A percentile compares a stretch with the other conserved stretches of the same genome.
Evolutionary conservation across 2,329 filamentous ascomycete genomes (phyloP).

Genomic region (Talaromyces sp.): DNA sequence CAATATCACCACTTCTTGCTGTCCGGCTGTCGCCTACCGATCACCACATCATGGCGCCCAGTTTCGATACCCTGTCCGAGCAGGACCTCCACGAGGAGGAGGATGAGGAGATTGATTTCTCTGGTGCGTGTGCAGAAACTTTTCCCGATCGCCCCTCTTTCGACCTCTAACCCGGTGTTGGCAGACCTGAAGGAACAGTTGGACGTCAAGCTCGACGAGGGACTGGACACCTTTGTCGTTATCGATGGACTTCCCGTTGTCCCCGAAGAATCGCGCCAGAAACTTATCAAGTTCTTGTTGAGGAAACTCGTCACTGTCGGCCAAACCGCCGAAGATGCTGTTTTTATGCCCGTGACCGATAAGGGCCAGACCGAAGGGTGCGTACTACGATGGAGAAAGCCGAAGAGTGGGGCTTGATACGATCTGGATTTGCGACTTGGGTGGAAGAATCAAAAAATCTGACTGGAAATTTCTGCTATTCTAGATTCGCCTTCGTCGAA

Average conservation of each 20-base stretch:
- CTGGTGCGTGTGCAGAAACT: constrained; percentile 52
- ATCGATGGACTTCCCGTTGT: constrained; percentile 92
- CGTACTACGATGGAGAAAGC: constrained; percentile 32
- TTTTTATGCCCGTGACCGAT: constrained; percentile 93
- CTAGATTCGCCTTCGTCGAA: constrained; percentile 94
- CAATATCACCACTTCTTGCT: constrained; percentile 29
- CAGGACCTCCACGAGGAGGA: constrained; percentile 90
- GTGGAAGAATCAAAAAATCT: constrained; percentile 9
- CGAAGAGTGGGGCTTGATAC: not conserved
- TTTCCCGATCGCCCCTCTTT: constrained; percentile 27
- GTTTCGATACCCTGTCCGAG: constrained; percentile 89
- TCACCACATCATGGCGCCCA: constrained; percentile 75
- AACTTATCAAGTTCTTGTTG: constrained; percentile 93
- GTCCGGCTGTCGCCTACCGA: constrained; percentile 24
- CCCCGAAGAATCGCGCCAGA: constrained; percentile 85
- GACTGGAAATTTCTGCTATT: constrained; percentile 11
- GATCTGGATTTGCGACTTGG: not conserved
- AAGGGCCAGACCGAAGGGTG: constrained; percentile 85
- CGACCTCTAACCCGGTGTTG: constrained; percentile 12
- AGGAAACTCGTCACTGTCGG: constrained; percentile 89
- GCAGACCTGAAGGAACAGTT: constrained; percentile 87
- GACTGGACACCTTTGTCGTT: constrained; percentile 94
- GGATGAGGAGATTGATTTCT: constrained; percentile 92
- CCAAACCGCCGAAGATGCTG: constrained; percentile 78
- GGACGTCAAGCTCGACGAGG: constrained; percentile 93